A percentile compares a stretch with the other conserved stretches of the same genome.
Evolutionary conservation across 768 basidiomycete species (phyloP).

Genomic region (Xerocomus potaroensis): DNA sequence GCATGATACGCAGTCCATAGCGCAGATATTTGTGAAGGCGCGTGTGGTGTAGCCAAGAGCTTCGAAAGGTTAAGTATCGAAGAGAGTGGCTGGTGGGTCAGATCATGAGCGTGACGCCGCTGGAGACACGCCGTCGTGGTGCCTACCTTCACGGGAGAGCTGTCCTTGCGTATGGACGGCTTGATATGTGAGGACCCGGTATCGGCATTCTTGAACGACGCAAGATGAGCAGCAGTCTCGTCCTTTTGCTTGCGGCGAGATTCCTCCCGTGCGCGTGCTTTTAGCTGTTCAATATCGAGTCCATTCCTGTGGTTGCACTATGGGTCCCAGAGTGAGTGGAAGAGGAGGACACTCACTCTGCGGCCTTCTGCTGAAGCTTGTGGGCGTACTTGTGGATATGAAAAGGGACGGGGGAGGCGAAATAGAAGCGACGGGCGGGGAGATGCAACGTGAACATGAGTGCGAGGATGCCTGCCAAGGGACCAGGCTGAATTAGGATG

Average conservation of each 20-base stretch:
- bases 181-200: slow-evolving; percentile 5
- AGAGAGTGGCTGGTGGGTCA: slow-evolving; percentile 60
- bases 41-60: slow-evolving; percentile 63
- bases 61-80: slow-evolving; percentile 75
- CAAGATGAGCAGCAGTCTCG: slow-evolving; percentile 14
- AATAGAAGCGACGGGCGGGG: slow-evolving; percentile 14
- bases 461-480: no score
- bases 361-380: slow-evolving; percentile 59
- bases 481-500: no score
- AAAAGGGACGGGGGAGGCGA: not conserved
- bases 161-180: slow-evolving; percentile 47
- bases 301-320: slow-evolving; percentile 37
- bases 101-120: not conserved
- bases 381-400: slow-evolving; percentile 60
- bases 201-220: slow-evolving; percentile 9
- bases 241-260: slow-evolving; percentile 30
- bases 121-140: not conserved
- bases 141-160: slow-evolving; percentile 62
- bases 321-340: slow-evolving; percentile 6
- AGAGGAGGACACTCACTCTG: slow-evolving; percentile 49
- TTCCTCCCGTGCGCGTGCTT: slow-evolving; percentile 23
- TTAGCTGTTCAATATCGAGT: slow-evolving; percentile 37
- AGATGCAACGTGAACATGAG: not conserved
- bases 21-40: slow-evolving; percentile 66
- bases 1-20: slow-evolving; percentile 91